These are phyloP conservation scores for Nyssa sinensis DNA, from an alignment of 148 eudicot species.

Conservation along the genomic window DNA sequence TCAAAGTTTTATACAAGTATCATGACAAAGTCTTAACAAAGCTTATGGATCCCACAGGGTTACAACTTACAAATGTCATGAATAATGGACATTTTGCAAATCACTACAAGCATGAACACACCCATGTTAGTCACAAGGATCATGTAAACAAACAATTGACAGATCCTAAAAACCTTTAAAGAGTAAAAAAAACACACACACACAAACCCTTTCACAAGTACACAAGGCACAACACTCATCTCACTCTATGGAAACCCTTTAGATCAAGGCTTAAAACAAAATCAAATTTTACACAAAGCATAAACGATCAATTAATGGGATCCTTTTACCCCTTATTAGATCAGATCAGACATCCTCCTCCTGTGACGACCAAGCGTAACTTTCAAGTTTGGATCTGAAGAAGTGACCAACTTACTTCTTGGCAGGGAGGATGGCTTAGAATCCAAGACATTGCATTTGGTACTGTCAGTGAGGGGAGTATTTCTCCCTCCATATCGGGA, in stretches of 20 bases:
- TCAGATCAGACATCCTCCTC: conserved; percentile 59
- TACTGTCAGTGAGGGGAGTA: conserved; percentile 30
- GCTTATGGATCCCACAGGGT: background rate
- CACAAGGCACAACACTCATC: background rate
- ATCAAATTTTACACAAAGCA: background rate
- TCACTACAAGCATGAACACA: background rate
- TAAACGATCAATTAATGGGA: background rate
- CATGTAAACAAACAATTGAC: conserved; percentile 15
- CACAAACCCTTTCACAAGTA: background rate
- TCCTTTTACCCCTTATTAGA: conserved; percentile 12
- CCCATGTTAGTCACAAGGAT: conserved; percentile 7
- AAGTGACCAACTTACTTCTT: conserved; percentile 30
- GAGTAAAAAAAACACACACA: no score
- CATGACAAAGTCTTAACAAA: background rate
- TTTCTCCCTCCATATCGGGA: conserved; percentile 26
- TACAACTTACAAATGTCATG: background rate
- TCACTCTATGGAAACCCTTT: background rate
- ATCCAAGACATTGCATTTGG: conserved; percentile 26
- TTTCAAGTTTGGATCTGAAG: conserved; percentile 46
- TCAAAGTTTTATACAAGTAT: background rate
- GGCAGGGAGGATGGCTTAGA: conserved; percentile 25
- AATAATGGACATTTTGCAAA: background rate
- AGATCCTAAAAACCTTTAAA: conserved; percentile 6
- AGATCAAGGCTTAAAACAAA: conserved; percentile 10
- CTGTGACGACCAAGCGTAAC: conserved; percentile 41